Conservation (phyloP, 805 yeast species). For the Candida alai region DNA sequence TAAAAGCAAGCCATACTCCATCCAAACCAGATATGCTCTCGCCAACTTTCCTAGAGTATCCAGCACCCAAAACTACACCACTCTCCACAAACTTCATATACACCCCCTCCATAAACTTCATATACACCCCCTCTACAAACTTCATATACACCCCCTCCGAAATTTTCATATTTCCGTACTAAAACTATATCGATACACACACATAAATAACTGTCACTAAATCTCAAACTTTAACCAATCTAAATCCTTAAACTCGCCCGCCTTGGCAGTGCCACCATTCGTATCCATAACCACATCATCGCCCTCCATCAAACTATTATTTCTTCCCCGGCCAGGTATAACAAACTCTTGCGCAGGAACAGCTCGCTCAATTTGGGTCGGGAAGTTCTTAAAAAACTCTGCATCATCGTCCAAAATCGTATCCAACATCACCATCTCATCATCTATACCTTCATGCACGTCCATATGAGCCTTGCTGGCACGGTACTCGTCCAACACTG, state of each 20-base stretch:
- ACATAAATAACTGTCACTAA: slow-evolving; percentile 6
- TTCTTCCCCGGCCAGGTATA: background rate
- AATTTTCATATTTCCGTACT: too few species aligned
- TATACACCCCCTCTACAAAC: too few species aligned
- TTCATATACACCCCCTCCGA: too few species aligned
- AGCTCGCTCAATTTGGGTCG: slow-evolving; percentile 8
- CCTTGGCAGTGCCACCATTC: background rate
- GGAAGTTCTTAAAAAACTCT: slow-evolving; percentile 10
- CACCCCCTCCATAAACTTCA: too few species aligned
- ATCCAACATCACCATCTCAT: slow-evolving; percentile 9
- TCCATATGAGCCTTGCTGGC: slow-evolving; percentile 9
- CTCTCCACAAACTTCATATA: too few species aligned
- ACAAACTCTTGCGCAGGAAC: too few species aligned
- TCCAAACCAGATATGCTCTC: too few species aligned
- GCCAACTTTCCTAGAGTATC: too few species aligned
- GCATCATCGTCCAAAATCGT: slow-evolving; percentile 4
- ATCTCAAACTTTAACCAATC: slow-evolving; percentile 27
- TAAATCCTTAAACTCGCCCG: slow-evolving; percentile 19
- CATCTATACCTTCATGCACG: slow-evolving; percentile 10
- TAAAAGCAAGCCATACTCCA: too few species aligned
- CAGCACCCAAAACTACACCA: too few species aligned
- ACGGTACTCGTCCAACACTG: slow-evolving; percentile 9
- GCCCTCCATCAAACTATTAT: slow-evolving; percentile 1
- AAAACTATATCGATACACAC: too few species aligned
- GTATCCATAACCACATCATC: background rate